Evolutionary conservation across 805 yeast genomes (phyloP).

Genomic region (Hermanozyma aechmeae): DNA sequence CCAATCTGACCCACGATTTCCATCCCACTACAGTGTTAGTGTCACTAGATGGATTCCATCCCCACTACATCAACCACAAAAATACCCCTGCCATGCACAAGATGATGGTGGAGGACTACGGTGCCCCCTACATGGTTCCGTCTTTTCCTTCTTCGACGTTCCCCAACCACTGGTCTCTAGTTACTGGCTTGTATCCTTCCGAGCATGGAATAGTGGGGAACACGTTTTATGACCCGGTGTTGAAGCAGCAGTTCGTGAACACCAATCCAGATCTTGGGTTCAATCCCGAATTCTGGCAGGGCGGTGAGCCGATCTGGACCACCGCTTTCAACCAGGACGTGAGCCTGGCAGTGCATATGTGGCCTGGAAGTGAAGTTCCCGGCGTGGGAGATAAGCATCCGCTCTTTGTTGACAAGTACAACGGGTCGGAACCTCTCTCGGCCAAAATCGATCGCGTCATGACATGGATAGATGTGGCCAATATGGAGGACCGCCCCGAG

Average conservation of each 20-base stretch:
- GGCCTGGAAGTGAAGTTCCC: conserved; percentile 87
- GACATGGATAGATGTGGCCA: conserved; percentile 54
- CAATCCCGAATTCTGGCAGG: conserved; percentile 61
- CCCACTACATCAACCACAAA: conserved; percentile 62
- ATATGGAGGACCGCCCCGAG: conserved; percentile 55
- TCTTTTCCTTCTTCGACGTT: conserved; percentile 84
- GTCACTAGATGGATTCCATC: conserved; percentile 87
- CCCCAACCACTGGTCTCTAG: conserved; percentile 87
- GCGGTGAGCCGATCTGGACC: conserved; percentile 85
- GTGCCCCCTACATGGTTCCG: conserved; percentile 80
- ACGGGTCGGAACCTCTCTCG: conserved; percentile 51
- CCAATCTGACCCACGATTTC: conserved; percentile 61
- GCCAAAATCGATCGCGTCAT: conserved; percentile 50
- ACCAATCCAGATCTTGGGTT: conserved; percentile 45
- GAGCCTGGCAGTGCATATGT: conserved; percentile 79
- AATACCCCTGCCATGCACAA: conserved; percentile 65
- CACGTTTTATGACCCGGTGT: conserved; percentile 58
- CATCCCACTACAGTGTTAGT: conserved; percentile 74
- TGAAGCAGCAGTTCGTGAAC: conserved; percentile 51
- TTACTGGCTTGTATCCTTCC: conserved; percentile 77
- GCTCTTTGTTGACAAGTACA: conserved; percentile 50
- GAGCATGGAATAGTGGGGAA: conserved; percentile 86
- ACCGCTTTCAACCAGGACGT: conserved; percentile 60
- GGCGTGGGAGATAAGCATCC: conserved; percentile 38
- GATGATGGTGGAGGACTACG: conserved; percentile 42